Evolutionary conservation across 371 early-diverging fungal species (phyloP), one percentile per base, ranked within the genome.

Genomic region (Rhizopus delemar): DNA sequence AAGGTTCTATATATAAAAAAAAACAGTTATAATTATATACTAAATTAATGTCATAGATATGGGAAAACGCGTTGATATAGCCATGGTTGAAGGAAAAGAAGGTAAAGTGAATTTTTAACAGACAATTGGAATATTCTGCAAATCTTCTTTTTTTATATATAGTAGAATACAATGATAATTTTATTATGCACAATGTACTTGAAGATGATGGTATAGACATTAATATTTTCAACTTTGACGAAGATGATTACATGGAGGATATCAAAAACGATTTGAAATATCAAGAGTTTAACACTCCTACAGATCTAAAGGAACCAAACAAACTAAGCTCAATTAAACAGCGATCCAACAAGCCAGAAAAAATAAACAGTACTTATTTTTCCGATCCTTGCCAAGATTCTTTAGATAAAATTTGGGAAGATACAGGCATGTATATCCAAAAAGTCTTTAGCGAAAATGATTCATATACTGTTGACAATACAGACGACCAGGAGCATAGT

Each of bases 181-280:
- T 38, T 11, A 38, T 48, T 29, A 15, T 12, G 48, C 31, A 12
- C 7, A 29, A 29, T 29, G 28, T 43, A 6, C 15, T 15, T 15
- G 43, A 43, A 15, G 15, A 48, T 8, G 31, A 48, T 8, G 22
- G 48, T 15, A 48, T 48, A 48, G 48, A 48, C 15, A 48, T 48
- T 29, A 29, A 29, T 12, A 12, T 48, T 29, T 48, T 48, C 28
- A 29, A 29, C 31, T 48, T 48, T 48, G 29, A 15, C 5, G 15
- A 29, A 29, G 48, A 48, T 28, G 31, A 9, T 12, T 7, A 8
- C 28, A 28, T 48, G 48, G 31, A 48, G 8, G 29, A 29, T 2
- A 29, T 48, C 29, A 7, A 28, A 48, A 48, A 28, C 8, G n/a
- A 43, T 3, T 6, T n/a, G 13, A 15, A 43, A n/a, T 4, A 15